A percentile compares a stretch with the other conserved stretches of the same genome.
These are phyloP conservation scores for Pleurotus giganteus DNA, from an alignment of 768 basidiomycete genomes.

Conservation along the genomic window DNA sequence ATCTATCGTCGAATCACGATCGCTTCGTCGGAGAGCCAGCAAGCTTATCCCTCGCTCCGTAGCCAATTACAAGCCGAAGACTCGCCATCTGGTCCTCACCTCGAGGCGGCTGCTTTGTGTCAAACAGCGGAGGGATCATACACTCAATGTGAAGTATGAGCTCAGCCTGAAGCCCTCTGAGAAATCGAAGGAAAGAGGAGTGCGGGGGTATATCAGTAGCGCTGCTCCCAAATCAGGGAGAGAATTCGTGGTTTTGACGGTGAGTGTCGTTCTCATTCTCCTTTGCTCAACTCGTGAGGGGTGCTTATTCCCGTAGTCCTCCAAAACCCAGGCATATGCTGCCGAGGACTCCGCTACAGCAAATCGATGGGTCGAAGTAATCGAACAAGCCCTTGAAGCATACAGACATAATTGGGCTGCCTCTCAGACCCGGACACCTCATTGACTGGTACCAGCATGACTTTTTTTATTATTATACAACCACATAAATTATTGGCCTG, in stretches of 20 bases:
- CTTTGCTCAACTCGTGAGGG: neutral
- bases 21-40: slow-evolving; percentile 55
- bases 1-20: slow-evolving; percentile 52
- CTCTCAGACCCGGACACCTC: slow-evolving; percentile 19
- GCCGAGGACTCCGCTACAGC: slow-evolving; percentile 32
- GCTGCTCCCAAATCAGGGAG: slow-evolving; percentile 54
- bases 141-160: slow-evolving; percentile 45
- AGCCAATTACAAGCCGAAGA: slow-evolving; percentile 46
- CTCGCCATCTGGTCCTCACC: slow-evolving; percentile 56
- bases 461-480: neutral
- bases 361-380: slow-evolving; percentile 37
- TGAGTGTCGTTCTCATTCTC: slow-evolving; percentile 26
- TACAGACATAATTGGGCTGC: slow-evolving; percentile 12
- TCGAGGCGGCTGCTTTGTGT: slow-evolving; percentile 55
- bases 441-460: neutral
- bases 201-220: slow-evolving; percentile 39
- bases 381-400: slow-evolving; percentile 28
- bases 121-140: slow-evolving; percentile 41
- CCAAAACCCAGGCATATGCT: slow-evolving; percentile 45
- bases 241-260: slow-evolving; percentile 62
- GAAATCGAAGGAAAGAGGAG: slow-evolving; percentile 41
- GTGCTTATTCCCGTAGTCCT: slow-evolving; percentile 29
- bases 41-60: slow-evolving; percentile 50
- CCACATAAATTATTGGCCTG: neutral
- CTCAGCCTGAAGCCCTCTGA: slow-evolving; percentile 36